Evolutionary conservation across 805 yeast species (phyloP).

Genomic region (Cyberlindnera mrakii): DNA sequence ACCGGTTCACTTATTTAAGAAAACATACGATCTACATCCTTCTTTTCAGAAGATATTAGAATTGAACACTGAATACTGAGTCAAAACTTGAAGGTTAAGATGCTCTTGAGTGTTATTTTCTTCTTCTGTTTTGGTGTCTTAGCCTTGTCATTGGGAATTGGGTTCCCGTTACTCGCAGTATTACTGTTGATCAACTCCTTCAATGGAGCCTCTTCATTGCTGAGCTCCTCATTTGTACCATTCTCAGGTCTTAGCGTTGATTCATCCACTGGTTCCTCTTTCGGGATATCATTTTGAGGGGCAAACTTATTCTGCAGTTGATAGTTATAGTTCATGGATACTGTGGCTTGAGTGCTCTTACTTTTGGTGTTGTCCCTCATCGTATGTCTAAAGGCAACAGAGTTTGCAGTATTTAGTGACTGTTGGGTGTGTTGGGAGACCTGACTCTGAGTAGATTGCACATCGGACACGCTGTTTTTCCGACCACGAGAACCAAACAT

Average conservation of each 20-base stretch:
- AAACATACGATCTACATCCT: not conserved
- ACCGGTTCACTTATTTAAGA: not conserved
- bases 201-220: not conserved
- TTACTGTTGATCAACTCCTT: not conserved
- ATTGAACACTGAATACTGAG: not conserved
- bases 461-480: too few relatives aligned
- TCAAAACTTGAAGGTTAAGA: not conserved
- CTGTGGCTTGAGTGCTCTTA: not conserved
- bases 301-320: constrained; percentile 2
- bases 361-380: not conserved
- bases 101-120: not conserved
- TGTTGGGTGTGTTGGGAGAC: too few relatives aligned
- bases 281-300: too few relatives aligned
- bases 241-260: too few relatives aligned
- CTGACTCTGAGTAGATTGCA: too few relatives aligned
- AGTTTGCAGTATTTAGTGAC: not conserved
- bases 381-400: not conserved
- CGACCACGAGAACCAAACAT: too few relatives aligned
- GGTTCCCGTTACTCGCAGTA: not conserved
- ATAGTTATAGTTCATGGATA: constrained; percentile 2
- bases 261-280: too few relatives aligned
- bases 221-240: too few relatives aligned
- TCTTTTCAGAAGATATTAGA: not conserved
- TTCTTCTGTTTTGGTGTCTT: not conserved
- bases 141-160: not conserved